phyloP scores from a whole-genome alignment of 768 basidiomycete species.

The Mycena albidolilacea region DNA sequence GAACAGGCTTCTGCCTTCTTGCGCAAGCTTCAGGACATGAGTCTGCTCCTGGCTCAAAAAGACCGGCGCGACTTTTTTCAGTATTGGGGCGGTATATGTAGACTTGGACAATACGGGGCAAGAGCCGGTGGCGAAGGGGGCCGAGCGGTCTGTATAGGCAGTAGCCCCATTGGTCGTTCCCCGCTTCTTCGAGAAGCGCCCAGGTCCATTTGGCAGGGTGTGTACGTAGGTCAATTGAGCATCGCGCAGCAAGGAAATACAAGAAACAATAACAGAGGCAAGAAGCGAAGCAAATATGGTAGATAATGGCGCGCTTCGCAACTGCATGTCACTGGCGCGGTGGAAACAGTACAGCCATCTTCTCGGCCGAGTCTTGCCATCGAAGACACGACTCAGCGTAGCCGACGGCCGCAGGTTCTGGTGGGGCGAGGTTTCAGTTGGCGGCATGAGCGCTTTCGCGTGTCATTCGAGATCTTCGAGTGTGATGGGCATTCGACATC shows the following conservation, averaged over 20 bases:
- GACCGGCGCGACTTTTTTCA: constrained; percentile 58
- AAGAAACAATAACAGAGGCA: too few relatives aligned
- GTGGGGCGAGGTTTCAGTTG: constrained; percentile 25
- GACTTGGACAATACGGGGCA: constrained; percentile 28
- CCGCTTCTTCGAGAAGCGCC: too few relatives aligned
- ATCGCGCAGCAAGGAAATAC: too few relatives aligned
- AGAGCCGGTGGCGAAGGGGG: constrained; percentile 40
- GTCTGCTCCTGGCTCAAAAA: constrained; percentile 90
- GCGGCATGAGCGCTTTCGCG: neutral
- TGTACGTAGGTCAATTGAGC: too few relatives aligned
- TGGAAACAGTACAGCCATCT: constrained; percentile 30
- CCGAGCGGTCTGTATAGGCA: constrained; percentile 44
- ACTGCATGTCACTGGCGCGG: constrained; percentile 26
- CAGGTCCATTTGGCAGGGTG: too few relatives aligned
- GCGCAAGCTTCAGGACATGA: constrained; percentile 84
- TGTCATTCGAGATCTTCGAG: constrained; percentile 33
- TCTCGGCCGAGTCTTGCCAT: constrained; percentile 11
- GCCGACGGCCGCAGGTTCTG: constrained; percentile 14
- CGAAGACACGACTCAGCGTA: constrained; percentile 7
- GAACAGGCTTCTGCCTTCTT: constrained; percentile 83
- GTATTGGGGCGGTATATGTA: constrained; percentile 35
- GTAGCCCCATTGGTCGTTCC: too few relatives aligned
- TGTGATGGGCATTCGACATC: constrained; percentile 25
- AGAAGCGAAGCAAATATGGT: too few relatives aligned
- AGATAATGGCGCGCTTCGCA: constrained; percentile 16